A percentile compares a stretch with the other conserved stretches of the same genome.
Evolutionary conservation across 441 rosid genomes (phyloP).

Genomic region (Sinapis alba): DNA sequence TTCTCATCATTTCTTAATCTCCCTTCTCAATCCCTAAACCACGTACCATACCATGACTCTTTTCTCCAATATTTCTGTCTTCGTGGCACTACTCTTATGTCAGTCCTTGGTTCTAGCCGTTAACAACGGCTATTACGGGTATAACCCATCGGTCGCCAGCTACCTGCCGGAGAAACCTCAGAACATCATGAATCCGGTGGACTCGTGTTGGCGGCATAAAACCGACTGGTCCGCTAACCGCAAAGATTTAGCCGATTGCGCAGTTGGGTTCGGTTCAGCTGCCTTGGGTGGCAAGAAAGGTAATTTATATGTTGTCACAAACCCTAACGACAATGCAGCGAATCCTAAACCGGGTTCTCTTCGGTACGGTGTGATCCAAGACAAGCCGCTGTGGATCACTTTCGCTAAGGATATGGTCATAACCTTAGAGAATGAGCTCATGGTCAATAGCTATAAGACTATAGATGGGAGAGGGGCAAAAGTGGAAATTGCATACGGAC

Average conservation of each 20-base stretch:
- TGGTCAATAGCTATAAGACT: constrained; percentile 61
- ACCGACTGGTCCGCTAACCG: constrained; percentile 62
- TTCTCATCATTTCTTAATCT: neutral
- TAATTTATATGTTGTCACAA: constrained; percentile 52
- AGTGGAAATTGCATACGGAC: constrained; percentile 62
- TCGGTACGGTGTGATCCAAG: constrained; percentile 60
- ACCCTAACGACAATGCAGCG: constrained; percentile 46
- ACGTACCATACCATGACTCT: constrained; percentile 19
- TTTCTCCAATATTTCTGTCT: constrained; percentile 10
- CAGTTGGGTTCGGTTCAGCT: constrained; percentile 61
- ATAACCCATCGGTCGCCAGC: constrained; percentile 28
- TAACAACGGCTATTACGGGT: constrained; percentile 35
- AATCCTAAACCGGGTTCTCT: constrained; percentile 56
- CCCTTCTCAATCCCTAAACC: constrained; percentile 15
- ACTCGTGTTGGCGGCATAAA: constrained; percentile 65
- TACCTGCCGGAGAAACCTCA: constrained; percentile 37
- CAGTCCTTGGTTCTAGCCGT: constrained; percentile 24
- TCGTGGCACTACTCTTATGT: constrained; percentile 18
- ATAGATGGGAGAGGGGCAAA: constrained; percentile 67
- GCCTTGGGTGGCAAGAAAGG: constrained; percentile 71
- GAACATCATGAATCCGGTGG: constrained; percentile 54
- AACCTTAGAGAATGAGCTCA: constrained; percentile 56
- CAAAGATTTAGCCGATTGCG: constrained; percentile 56
- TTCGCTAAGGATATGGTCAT: constrained; percentile 62
- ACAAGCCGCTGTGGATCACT: constrained; percentile 55